Base-by-base conservation (phyloP, 768 basidiomycete species). In the Stropharia rugosoannulata region DNA sequence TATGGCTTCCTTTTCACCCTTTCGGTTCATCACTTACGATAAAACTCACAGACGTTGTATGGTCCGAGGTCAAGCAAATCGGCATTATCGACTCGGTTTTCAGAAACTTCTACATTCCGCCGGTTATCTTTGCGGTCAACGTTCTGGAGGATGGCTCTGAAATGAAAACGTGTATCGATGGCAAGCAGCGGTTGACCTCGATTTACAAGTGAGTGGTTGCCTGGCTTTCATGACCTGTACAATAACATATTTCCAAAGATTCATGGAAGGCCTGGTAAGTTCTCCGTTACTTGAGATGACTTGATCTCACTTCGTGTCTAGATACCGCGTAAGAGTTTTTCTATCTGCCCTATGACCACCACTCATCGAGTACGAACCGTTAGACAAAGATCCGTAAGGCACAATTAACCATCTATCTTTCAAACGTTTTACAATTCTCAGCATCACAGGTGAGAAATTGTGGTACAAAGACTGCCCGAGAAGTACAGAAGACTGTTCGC, bases 141-240 rank as follows among this genome's bases (percentile, higher is more conserved):
- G 67, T 73, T 2, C 63, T 68, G 35, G 80, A 84, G 0, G 88
- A 91, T 61, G 90, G 90, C 0, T 71, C 79, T 0, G 88, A 89
- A 63, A 76, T 72, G 3, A 82, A 82, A 61, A 83, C 82, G 1
- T 89, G 87, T 62, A 88, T 89, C 7, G 89, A 91, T 62, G 91
- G 91, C 15, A 93, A 93, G 64, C 91, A 93, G 65, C 73, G 91
- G 22, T 66, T 91, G 45, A 91, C 89, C 0, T 90, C 88, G 0
- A 86, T 93, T 45, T 76, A 84, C 44, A 74, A 80, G 88, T 87
- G 60, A 13, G 83, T 70, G 9, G 1, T 32, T 25, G 18, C 19
- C 48, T 19, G 40, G 2, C 40, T 5, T 35, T 6, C 46, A 3
- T 22, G 13, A 6, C 15, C 41, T 29, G 44, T 18, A 48, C 19